Percentiles rank a stretch among this genome's conserved stretches.
These are phyloP conservation scores for Diaporthe aspalathi DNA, from an alignment of 2,329 filamentous ascomycete genomes.

Conservation along the genomic window DNA sequence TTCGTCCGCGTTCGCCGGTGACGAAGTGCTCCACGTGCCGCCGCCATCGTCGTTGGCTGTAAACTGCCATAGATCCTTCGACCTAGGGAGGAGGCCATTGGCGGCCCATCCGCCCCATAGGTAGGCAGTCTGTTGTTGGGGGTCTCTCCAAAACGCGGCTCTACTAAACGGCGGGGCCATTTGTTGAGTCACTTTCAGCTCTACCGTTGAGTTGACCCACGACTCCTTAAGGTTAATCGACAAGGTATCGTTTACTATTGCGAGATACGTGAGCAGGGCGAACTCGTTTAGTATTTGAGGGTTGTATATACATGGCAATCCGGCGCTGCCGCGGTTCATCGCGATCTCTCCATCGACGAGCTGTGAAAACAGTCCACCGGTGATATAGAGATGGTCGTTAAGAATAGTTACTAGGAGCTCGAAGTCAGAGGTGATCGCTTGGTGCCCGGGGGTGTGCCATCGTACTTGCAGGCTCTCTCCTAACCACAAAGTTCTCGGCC, in stretches of 20 bases:
- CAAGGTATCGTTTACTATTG: conserved; percentile 1
- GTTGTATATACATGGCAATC: not conserved
- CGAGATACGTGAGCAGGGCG: not conserved
- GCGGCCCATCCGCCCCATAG: not conserved
- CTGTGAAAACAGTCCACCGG: not conserved
- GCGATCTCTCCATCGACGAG: not conserved
- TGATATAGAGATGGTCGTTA: not conserved
- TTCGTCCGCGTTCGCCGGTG: not conserved
- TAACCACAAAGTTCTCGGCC: not conserved
- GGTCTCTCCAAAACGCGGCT: not conserved
- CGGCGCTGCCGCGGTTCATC: no score
- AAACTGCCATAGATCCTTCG: not conserved
- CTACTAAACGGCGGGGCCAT: not conserved
- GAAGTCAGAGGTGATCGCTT: not conserved
- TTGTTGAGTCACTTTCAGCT: not conserved
- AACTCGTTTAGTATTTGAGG: not conserved
- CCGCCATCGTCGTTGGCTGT: not conserved
- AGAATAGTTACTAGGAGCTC: not conserved
- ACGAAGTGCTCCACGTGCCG: not conserved
- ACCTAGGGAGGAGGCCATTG: not conserved
- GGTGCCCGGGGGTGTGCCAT: not conserved
- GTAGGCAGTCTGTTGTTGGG: not conserved
- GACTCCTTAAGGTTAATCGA: not conserved
- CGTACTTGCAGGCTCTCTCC: conserved; percentile 4
- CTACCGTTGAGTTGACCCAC: not conserved